Evolutionary conservation across 2,329 filamentous ascomycete genomes (phyloP).

Genomic region (Aspergillus sp.): DNA sequence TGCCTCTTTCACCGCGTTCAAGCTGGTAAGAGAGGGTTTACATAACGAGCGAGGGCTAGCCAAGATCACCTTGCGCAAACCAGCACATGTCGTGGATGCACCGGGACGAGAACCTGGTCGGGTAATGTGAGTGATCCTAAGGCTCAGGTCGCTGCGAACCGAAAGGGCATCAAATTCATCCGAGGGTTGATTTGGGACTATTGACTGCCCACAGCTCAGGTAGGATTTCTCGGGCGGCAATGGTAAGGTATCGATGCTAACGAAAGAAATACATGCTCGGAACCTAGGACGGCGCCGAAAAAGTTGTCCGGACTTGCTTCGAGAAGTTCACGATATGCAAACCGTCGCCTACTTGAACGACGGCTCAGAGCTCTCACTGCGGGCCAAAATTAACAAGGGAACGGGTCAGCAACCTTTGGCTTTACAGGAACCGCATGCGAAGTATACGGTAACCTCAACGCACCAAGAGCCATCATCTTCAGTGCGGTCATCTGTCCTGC

Average conservation of each 20-base stretch:
- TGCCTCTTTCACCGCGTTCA: constrained; percentile 50
- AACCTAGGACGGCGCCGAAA: constrained; percentile 80
- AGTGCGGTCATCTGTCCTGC: constrained; percentile 83
- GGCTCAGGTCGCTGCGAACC: constrained; percentile 84
- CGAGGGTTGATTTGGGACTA: constrained; percentile 61
- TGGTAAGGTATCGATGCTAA: no score
- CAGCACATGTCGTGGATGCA: constrained; percentile 76
- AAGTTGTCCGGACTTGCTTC: constrained; percentile 73
- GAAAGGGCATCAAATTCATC: constrained; percentile 81
- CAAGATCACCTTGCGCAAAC: constrained; percentile 72
- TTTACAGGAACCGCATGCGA: constrained; percentile 78
- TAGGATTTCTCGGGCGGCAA: no score
- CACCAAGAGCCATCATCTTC: constrained; percentile 79
- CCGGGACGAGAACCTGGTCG: constrained; percentile 74
- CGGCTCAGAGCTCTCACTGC: constrained; percentile 75
- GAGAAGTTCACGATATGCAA: constrained; percentile 70
- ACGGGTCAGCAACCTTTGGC: constrained; percentile 80
- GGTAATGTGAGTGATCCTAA: constrained; percentile 88
- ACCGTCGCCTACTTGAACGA: constrained; percentile 88
- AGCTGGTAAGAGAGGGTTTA: constrained; percentile 74
- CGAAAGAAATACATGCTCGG: constrained; percentile 73
- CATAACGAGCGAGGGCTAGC: constrained; percentile 79
- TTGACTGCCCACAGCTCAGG: no score
- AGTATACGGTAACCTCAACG: constrained; percentile 80
- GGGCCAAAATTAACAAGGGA: constrained; percentile 73